Evolutionary conservation across 208 protist species (phyloP).

Genomic region (Acanthamoeba triangularis): DNA sequence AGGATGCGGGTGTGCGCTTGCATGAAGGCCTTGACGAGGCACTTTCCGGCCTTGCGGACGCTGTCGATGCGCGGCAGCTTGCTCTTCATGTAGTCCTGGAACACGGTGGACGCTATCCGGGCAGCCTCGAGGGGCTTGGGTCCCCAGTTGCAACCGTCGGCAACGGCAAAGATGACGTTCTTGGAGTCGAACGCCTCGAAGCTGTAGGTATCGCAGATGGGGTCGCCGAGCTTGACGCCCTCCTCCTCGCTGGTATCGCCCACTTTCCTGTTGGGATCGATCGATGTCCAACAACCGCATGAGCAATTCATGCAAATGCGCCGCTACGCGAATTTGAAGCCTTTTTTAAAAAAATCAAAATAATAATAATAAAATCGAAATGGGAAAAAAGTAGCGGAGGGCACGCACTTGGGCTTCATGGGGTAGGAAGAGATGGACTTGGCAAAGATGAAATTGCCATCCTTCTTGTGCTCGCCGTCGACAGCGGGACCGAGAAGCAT

Average conservation of each 20-base stretch:
- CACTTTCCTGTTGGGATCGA: background rate
- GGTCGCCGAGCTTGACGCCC: conserved; percentile 71
- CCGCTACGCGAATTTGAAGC: too few relatives aligned
- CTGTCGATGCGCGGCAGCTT: conserved; percentile 9
- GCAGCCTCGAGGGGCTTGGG: conserved; percentile 69
- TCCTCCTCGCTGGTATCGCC: background rate
- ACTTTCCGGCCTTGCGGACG: conserved; percentile 33
- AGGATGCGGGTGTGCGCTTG: conserved; percentile 77
- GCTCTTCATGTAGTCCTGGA: conserved; percentile 77
- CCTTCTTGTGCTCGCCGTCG: background rate
- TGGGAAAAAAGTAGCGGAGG: background rate
- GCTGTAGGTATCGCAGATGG: conserved; percentile 82
- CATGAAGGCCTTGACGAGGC: conserved; percentile 62
- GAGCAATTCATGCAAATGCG: background rate
- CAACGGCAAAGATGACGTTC: conserved; percentile 78
- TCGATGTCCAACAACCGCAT: background rate
- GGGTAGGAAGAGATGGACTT: background rate
- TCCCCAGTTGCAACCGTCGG: conserved; percentile 86
- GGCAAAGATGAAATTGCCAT: background rate
- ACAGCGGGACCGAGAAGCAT: background rate
- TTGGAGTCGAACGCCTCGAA: conserved; percentile 73
- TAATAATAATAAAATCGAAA: background rate
- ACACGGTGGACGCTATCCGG: conserved; percentile 20
- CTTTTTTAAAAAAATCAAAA: background rate
- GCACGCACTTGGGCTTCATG: background rate